phyloP scores from a whole-genome alignment of 192 early-diverging fungal genomes.

The Backusella tuberculispora region DNA sequence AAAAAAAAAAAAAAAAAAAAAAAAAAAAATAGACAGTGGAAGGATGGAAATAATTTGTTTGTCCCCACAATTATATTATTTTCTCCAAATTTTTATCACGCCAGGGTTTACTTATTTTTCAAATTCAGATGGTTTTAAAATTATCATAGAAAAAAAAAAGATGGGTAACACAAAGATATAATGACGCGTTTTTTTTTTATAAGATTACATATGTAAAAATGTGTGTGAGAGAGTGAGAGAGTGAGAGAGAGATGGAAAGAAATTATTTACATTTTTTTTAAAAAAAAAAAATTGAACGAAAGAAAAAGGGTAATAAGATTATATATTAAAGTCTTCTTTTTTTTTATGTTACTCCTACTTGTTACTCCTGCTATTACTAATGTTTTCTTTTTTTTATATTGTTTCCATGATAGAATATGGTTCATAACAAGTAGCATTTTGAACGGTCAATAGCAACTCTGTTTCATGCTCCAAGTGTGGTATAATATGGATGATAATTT shows the following conservation, averaged over 20 bases:
- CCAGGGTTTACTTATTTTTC: slow-evolving; percentile 4
- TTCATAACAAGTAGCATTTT: slow-evolving; percentile 32
- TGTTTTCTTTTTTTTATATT: no score
- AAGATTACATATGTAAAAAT: background rate
- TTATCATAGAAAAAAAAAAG: no score
- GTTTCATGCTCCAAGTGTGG: slow-evolving; percentile 9
- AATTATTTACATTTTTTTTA: background rate
- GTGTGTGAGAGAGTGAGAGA: background rate
- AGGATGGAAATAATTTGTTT: no score
- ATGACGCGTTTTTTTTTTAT: slow-evolving; percentile 4
- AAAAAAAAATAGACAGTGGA: background rate
- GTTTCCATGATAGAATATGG: slow-evolving; percentile 32
- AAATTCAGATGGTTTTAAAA: background rate
- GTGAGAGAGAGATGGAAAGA: no score
- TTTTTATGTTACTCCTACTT: no score
- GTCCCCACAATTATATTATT: slow-evolving; percentile 4
- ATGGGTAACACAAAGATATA: background rate
- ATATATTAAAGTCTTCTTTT: no score
- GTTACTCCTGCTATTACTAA: no score
- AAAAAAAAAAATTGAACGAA: no score
- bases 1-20: no score
- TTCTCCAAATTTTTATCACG: slow-evolving; percentile 13
- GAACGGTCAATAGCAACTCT: slow-evolving; percentile 20
- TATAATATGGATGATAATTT: slow-evolving; percentile 35
- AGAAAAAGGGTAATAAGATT: no score